Percentiles rank a stretch among this genome's conserved stretches.
Conservation (phyloP, 2,329 filamentous ascomycete species). For the Aureobasidium sp. region DNA sequence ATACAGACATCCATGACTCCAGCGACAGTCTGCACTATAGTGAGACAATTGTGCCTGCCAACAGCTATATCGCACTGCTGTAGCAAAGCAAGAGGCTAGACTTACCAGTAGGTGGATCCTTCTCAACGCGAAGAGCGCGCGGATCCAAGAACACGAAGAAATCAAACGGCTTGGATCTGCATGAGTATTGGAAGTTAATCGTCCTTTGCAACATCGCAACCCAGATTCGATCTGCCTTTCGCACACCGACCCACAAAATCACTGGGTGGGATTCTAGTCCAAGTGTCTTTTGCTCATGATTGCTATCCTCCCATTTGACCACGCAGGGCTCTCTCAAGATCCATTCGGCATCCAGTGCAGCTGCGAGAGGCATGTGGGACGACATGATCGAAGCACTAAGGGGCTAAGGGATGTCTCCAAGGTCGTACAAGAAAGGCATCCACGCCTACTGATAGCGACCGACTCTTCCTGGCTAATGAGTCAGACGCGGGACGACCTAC, state of each 20-base stretch:
- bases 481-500: not conserved
- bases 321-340: not conserved
- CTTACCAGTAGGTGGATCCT: not conserved
- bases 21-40: too few species aligned
- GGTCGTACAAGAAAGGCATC: too few species aligned
- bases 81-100: not conserved
- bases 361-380: not conserved
- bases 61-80: not conserved
- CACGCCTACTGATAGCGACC: too few species aligned
- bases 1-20: too few species aligned
- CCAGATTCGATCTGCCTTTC: not conserved
- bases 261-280: not conserved
- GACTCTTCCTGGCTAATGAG: not conserved
- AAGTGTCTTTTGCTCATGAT: not conserved
- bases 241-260: not conserved
- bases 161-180: not conserved
- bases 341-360: not conserved
- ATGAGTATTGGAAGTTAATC: not conserved
- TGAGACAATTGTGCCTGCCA: too few species aligned
- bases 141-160: not conserved
- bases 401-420: too few species aligned
- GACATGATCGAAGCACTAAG: not conserved
- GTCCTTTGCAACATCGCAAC: not conserved
- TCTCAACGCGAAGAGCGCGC: not conserved
- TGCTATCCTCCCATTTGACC: not conserved